These are phyloP conservation scores for Saccharomycopsis hybrid DNA, from an alignment of 1,139 yeast species.

Conservation along the genomic window DNA sequence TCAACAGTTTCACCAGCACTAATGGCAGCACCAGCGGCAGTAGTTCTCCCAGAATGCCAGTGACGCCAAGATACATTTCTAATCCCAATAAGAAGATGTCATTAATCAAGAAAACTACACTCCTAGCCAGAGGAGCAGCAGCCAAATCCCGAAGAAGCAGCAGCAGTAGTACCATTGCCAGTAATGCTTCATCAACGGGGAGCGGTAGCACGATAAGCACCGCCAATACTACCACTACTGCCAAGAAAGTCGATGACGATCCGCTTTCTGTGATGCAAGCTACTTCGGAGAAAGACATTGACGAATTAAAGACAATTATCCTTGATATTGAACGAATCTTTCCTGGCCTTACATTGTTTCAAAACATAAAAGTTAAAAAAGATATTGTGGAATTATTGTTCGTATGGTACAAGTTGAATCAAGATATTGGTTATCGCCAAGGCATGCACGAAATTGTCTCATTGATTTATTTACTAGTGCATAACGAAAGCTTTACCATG, in stretches of 20 bases:
- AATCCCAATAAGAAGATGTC: no score
- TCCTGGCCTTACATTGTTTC: constrained; percentile 48
- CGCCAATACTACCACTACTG: no score
- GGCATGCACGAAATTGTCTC: constrained; percentile 60
- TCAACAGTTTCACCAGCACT: no score
- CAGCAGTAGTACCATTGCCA: no score
- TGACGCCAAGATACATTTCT: no score
- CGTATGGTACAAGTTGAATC: constrained; percentile 46
- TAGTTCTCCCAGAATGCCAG: no score
- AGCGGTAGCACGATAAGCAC: no score
- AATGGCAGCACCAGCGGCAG: no score
- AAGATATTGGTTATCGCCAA: constrained; percentile 49
- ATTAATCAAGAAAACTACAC: no score
- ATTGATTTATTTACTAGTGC: constrained; percentile 21
- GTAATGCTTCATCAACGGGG: no score
- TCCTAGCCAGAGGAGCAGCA: no score
- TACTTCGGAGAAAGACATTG: neutral
- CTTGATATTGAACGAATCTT: constrained; percentile 51
- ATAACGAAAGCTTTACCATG: constrained; percentile 4
- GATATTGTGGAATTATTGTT: constrained; percentile 41
- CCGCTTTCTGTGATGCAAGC: neutral
- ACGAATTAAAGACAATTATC: constrained; percentile 19
- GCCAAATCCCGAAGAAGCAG: no score
- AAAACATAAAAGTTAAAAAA: constrained; percentile 28
- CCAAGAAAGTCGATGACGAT: neutral